phyloP scores from a whole-genome alignment of 305 asterid species.

The Rubia tinctorum region DNA sequence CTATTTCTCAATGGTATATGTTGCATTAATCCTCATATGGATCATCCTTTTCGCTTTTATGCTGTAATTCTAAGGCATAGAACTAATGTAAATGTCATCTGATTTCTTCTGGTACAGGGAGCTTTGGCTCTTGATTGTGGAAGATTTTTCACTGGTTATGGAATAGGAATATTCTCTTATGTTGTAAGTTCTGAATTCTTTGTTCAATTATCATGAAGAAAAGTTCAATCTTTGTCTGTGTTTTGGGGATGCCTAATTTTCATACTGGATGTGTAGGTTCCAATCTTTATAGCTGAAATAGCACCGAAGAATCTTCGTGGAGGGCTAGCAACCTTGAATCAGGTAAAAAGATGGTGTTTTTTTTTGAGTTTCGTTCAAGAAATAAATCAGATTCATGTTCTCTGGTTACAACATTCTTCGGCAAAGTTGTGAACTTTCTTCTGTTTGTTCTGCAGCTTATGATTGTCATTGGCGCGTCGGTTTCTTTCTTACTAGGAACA shows the following conservation, averaged over 20 bases:
- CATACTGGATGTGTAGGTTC: conserved; percentile 42
- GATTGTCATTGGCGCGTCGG: conserved; percentile 80
- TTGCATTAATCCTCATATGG: background rate
- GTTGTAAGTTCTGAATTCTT: conserved; percentile 46
- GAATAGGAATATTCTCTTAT: conserved; percentile 80
- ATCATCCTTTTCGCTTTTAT: background rate
- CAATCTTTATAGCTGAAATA: conserved; percentile 74
- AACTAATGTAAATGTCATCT: background rate
- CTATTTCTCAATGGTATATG: conserved; percentile 53
- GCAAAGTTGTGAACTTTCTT: background rate
- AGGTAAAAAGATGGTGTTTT: conserved; percentile 31
- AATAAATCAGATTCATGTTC: background rate
- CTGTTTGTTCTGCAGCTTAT: conserved; percentile 46
- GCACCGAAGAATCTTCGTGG: conserved; percentile 86
- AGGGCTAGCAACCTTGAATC: conserved; percentile 81
- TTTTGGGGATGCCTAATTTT: background rate
- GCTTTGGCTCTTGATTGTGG: conserved; percentile 65
- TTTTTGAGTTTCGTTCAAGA: background rate
- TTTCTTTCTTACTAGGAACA: conserved; percentile 57
- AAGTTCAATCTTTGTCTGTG: background rate
- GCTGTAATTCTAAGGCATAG: background rate
- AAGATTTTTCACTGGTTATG: conserved; percentile 84
- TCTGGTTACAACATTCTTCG: background rate
- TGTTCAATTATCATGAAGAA: background rate
- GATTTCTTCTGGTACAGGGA: conserved; percentile 35